These are phyloP conservation scores for Umbelopsis sp. DNA, from an alignment of 192 early-diverging fungal genomes.

Conservation along the genomic window DNA sequence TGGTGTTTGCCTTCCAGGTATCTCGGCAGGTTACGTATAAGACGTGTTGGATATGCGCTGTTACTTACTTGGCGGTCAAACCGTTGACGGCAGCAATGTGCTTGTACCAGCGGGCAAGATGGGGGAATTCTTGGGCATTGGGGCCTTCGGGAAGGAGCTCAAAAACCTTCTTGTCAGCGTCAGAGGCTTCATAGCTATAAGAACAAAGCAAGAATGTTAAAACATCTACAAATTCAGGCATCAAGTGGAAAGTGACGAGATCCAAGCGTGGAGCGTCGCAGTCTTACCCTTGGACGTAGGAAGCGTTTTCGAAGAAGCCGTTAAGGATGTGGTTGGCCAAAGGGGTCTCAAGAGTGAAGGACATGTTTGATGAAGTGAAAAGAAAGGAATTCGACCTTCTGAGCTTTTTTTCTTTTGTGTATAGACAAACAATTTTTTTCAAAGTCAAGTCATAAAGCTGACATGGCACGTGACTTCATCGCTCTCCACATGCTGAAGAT, in stretches of 20 bases:
- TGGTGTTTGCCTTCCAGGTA: neutral
- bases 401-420: neutral
- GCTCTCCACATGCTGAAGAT: too few species aligned
- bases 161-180: slow-evolving; percentile 89
- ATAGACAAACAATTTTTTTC: too few species aligned
- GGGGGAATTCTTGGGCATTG: slow-evolving; percentile 74
- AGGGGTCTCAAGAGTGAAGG: slow-evolving; percentile 64
- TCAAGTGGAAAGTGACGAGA: neutral
- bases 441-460: too few species aligned
- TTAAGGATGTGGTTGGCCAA: slow-evolving; percentile 72
- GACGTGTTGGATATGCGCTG: neutral
- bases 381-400: slow-evolving; percentile 6
- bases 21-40: too few species aligned
- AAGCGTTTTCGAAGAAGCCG: slow-evolving; percentile 76
- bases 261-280: neutral
- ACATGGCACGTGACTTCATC: too few species aligned
- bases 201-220: neutral
- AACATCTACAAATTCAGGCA: neutral
- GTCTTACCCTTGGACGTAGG: slow-evolving; percentile 78
- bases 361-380: slow-evolving; percentile 51
- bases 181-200: slow-evolving; percentile 70
- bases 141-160: slow-evolving; percentile 75
- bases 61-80: slow-evolving; percentile 53
- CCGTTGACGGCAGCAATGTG: slow-evolving; percentile 75
- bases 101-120: slow-evolving; percentile 94